Base-by-base conservation (phyloP, 495 filamentous ascomycete species). In the Elaphomyces granulatus region DNA sequence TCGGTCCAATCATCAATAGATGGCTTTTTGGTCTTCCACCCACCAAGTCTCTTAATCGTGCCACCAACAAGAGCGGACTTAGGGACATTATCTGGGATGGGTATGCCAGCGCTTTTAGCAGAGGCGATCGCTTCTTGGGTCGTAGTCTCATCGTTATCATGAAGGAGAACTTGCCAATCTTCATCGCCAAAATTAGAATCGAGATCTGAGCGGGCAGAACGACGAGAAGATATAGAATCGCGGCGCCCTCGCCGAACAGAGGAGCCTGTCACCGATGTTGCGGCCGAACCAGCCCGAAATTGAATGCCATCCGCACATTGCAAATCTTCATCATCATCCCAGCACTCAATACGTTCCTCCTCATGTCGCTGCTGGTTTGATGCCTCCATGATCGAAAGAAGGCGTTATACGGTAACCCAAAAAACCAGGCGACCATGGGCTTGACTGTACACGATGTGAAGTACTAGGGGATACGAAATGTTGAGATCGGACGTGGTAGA, bases 11-110 rank as follows among this genome's bases (percentile, higher is more conserved):
- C 88, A 55, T 95, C 90, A 23, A 72, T 63, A 43, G 83, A 77
- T 16, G 74, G 64, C 56, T 80, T 83, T 52, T 77, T 81, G 33
- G 77, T 70, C 47, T 84, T 90, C 50, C 78, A 78, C 47, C 77
- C 81, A 34, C 86, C 86, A 4, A 98, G 67, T 52, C 86, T 68
- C 64, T 94, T 94, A 54, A 98, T 98, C 8, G 86, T 87, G 35
- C 90, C 90, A 32, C 88, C 90, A 47, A 93, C 70, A 32, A 98
- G 68, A 36, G 90, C 90, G n/a, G 88, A 93, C 16, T 80, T 74
- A n/a, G 90, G 86, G 10, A 96, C 78, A 53, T 88, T 86, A 18
- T 71, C 63, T 14, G 90, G 90, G 45, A 98, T 78, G 19, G 90
- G 88, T 38, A 98, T 94, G 36, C 90, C 90, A 17, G 85, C 88